Base-by-base conservation (phyloP, 1,139 yeast species). In the Eremothecium gossypii region DNA sequence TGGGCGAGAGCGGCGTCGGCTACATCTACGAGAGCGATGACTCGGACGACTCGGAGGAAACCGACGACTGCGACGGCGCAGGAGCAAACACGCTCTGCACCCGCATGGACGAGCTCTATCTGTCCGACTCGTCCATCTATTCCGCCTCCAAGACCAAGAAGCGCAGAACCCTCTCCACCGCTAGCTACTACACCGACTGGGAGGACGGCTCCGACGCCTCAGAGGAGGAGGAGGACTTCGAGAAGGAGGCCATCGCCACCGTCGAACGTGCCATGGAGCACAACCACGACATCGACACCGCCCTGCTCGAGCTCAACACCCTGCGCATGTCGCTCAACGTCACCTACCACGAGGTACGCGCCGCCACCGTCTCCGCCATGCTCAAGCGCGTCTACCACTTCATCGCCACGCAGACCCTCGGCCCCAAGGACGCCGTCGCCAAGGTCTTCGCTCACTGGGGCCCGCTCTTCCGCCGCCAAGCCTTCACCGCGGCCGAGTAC, bases 291-390 rank as follows among this genome's bases (percentile, higher is more conserved):
- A 72, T 86, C 47, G 97, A 91, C 58, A 89, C 95, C 9, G 96
- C 98, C 0, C 68, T 86, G 52, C 69, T 93, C 50, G 98, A 91
- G 64, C 74, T 91, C 56, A 89, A 89, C 60, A 91, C 98, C 0
- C 71, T 93, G 57, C 76, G 97, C 65, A 91, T 93, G 98, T 84
- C 96, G 51, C 83, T 89, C 91, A 87, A 91, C 60, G 97, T 87
- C 10, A 75, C 93, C 0, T 91, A 91, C 62, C 94, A 85, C 56
- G 96, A 89, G 58, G 96, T 91, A 10, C 76, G 97, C 59, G 64
- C 69, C 31, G 95, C 95, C 6, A 86, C 96, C 0, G 69, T 79
- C 31, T 71, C 73, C 38, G 93, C 96, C 0, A 69, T 91, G 54
- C 57, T 86, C 38, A 68, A 69, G 39, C 74, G 93, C 55, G 75